Percentiles rank a stretch among this genome's conserved stretches.
phyloP scores from a whole-genome alignment of 352 stramenopile species.

The Halophytophthora polymorphica region DNA sequence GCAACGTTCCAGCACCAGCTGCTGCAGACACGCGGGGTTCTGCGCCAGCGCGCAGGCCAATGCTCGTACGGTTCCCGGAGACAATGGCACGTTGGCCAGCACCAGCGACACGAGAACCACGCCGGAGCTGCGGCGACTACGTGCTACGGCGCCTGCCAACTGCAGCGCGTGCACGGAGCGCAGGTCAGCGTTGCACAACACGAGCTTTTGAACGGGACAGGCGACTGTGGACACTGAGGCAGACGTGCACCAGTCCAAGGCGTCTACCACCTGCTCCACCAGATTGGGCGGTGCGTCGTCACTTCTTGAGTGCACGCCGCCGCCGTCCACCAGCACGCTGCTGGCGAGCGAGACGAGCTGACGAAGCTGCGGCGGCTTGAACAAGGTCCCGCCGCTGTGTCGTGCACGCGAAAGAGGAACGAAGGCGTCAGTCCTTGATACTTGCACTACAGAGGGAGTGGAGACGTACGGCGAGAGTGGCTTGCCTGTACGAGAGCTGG shows the following conservation, averaged over 20 bases:
- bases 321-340: constrained; percentile 57
- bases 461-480: background rate
- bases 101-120: constrained; percentile 51
- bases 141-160: constrained; percentile 33
- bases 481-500: constrained; percentile 56
- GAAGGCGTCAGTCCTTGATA: constrained; percentile 4
- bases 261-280: constrained; percentile 52
- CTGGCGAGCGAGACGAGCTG: constrained; percentile 56
- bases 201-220: constrained; percentile 55
- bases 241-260: constrained; percentile 27
- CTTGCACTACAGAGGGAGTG: background rate
- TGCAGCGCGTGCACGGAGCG: constrained; percentile 24
- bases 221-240: background rate
- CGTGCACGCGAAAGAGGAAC: background rate
- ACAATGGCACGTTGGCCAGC: constrained; percentile 50
- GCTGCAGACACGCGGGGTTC: constrained; percentile 49
- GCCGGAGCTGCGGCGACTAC: constrained; percentile 21
- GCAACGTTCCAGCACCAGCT: constrained; percentile 72
- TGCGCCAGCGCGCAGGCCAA: constrained; percentile 47
- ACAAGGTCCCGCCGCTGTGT: constrained; percentile 31
- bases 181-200: constrained; percentile 65
- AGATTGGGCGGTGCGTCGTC: constrained; percentile 16
- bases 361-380: constrained; percentile 42
- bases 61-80: constrained; percentile 28
- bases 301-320: constrained; percentile 9